Evolutionary conservation across 2,329 filamentous ascomycete species (phyloP), one percentile per base, ranked within the genome.

Genomic region (Ophiostoma himal-ulmi): DNA sequence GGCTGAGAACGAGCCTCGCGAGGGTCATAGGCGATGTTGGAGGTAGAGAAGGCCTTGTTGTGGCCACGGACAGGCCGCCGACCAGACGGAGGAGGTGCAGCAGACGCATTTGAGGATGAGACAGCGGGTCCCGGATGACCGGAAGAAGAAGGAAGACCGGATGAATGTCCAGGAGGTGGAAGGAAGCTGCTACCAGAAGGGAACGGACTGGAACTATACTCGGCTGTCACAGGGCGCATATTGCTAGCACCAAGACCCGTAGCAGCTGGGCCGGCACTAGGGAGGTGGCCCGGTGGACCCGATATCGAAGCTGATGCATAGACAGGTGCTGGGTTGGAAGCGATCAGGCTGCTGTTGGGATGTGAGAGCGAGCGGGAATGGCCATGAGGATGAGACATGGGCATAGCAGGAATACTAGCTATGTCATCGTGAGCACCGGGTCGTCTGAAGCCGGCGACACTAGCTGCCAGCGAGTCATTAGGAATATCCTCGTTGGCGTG

Each of bases 401-500:
- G 34, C n/a, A 34, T 34, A 14, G 22, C 26, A 14, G 57, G 57
- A 26, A 62, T 34, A 17, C 13, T 62, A 8, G 57, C 5, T 20
- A 65, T 65, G 14, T 39, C 34, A 10, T 65, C 62, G 62, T 65
- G 34, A 3, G 62, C 10, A 20, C 62, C 36, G 8, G 62, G 62
- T 20, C 62, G 62, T 20, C 62, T n/a, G 34, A 39, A 65, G 36
- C 62, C 62, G 14, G 62, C 62, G 22, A 41, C 36, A 20, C 62
- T 65, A 10, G 94, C 95, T 20, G 95, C 95, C 26, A 98, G 86
- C 1, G 95, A 98, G 78, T 97, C 93, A 57, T 89, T 89, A 3
- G 95, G 95, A 44, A 99, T 99, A 71, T 97, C 93, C 78, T 98
- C 95, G 78, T 98, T 97, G 71, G 96, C 91, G 78, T 99, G 95